phyloP scores from a whole-genome alignment of 2,329 filamentous ascomycete genomes.

The Neopestalotiopsis sp. region DNA sequence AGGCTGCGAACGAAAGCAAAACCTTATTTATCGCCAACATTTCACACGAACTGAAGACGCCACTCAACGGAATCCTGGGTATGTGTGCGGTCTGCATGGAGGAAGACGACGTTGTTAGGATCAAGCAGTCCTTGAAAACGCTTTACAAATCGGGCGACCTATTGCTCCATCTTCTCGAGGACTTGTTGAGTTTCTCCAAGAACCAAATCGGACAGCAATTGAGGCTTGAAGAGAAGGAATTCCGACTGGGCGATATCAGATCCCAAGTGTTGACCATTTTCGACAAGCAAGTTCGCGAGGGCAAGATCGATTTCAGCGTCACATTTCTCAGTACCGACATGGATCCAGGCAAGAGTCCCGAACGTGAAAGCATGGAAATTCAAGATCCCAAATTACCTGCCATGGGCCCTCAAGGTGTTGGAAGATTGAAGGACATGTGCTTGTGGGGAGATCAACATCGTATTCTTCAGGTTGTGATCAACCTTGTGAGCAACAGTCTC shows the following conservation, averaged over 20 bases:
- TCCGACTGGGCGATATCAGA: conserved; percentile 81
- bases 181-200: conserved; percentile 91
- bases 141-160: conserved; percentile 90
- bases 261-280: conserved; percentile 87
- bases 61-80: conserved; percentile 92
- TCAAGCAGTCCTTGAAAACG: conserved; percentile 84
- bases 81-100: conserved; percentile 95
- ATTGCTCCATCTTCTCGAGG: conserved; percentile 83
- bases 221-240: conserved; percentile 83
- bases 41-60: conserved; percentile 85
- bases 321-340: conserved; percentile 66
- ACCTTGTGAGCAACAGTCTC: conserved; percentile 87
- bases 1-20: conserved; percentile 96
- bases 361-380: conserved; percentile 39
- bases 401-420: conserved; percentile 68
- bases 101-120: conserved; percentile 77
- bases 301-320: conserved; percentile 75
- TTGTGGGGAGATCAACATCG: conserved; percentile 93
- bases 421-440: conserved; percentile 81
- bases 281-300: conserved; percentile 85
- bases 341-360: conserved; percentile 36
- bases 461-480: conserved; percentile 92
- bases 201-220: conserved; percentile 91
- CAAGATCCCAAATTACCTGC: conserved; percentile 52
- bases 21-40: conserved; percentile 98